A percentile compares a stretch with the other conserved stretches of the same genome.
phyloP scores from a whole-genome alignment of 2,329 filamentous ascomycete genomes.

The Canariomyces notabilis region DNA sequence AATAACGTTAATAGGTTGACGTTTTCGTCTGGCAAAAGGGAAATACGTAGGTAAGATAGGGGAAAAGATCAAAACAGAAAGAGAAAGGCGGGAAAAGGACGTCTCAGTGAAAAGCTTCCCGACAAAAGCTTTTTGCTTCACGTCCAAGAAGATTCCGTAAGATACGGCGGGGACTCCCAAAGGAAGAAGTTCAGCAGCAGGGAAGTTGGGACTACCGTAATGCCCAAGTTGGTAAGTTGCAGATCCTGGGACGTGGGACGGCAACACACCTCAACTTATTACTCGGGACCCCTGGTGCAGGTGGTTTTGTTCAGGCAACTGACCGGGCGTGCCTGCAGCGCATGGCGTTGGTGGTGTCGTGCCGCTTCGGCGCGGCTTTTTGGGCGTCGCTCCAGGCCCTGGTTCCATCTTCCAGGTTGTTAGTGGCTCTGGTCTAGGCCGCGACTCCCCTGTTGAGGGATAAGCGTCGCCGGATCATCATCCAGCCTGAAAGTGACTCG shows the following conservation, averaged over 20 bases:
- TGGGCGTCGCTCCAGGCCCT: background rate
- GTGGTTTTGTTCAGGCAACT: slow-evolving; percentile 9
- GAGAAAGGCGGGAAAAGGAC: slow-evolving; percentile 1
- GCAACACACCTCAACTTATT: too few species aligned
- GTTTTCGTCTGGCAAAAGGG: too few species aligned
- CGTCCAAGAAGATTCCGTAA: background rate
- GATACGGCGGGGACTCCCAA: slow-evolving; percentile 19
- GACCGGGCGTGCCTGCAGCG: slow-evolving; percentile 9
- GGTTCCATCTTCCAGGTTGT: background rate
- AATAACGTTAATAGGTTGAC: too few species aligned
- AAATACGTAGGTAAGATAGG: background rate
- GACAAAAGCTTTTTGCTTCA: slow-evolving; percentile 5
- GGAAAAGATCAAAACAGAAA: background rate
- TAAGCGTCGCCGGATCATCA: background rate
- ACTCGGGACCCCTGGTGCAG: too few species aligned
- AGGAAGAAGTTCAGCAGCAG: slow-evolving; percentile 10
- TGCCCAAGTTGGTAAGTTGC: slow-evolving; percentile 22
- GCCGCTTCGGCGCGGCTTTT: slow-evolving; percentile 6
- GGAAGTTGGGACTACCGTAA: slow-evolving; percentile 21
- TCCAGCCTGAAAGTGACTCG: background rate
- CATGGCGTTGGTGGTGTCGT: background rate
- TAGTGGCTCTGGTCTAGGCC: background rate
- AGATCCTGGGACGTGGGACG: slow-evolving; percentile 13
- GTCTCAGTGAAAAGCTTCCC: background rate
- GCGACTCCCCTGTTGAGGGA: background rate